phyloP scores from a whole-genome alignment of 106 monocot species.

The Platanthera zijinensis region DNA sequence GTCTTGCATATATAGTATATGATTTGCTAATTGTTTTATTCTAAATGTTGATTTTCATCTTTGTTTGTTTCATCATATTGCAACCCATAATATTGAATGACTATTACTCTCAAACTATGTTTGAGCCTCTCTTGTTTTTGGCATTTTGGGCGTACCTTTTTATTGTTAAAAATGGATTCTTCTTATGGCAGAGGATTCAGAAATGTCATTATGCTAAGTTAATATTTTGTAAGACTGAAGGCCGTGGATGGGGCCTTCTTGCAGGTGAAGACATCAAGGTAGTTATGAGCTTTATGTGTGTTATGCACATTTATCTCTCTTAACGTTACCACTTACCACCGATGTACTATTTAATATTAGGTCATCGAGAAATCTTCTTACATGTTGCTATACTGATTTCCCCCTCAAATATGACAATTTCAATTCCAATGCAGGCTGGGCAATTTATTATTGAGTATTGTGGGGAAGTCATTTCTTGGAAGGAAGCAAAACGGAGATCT shows the following conservation, averaged over 20 bases:
- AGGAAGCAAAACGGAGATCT: conserved; percentile 68
- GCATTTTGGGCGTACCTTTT: not conserved
- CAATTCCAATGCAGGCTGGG: conserved; percentile 49
- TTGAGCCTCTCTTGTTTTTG: not conserved
- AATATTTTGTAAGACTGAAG: conserved; percentile 76
- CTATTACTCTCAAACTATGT: not conserved
- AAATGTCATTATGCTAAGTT: conserved; percentile 74
- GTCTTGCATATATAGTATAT: not conserved
- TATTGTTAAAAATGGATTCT: not conserved
- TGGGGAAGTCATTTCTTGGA: conserved; percentile 96
- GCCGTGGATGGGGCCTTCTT: conserved; percentile 91
- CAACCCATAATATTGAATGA: not conserved
- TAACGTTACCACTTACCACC: not conserved
- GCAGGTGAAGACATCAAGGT: conserved; percentile 83
- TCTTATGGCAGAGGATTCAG: conserved; percentile 70
- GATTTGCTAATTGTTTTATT: not conserved
- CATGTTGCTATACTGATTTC: not conserved
- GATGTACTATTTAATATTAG: not conserved
- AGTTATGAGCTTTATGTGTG: not conserved
- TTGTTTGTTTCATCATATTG: not conserved
- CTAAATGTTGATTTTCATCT: not conserved
- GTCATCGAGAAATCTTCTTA: not conserved
- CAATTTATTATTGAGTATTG: conserved; percentile 96
- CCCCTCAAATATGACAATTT: not conserved
- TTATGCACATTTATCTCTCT: not conserved